phyloP scores from a whole-genome alignment of 116 monocot species.

The Posidonia oceanica region DNA sequence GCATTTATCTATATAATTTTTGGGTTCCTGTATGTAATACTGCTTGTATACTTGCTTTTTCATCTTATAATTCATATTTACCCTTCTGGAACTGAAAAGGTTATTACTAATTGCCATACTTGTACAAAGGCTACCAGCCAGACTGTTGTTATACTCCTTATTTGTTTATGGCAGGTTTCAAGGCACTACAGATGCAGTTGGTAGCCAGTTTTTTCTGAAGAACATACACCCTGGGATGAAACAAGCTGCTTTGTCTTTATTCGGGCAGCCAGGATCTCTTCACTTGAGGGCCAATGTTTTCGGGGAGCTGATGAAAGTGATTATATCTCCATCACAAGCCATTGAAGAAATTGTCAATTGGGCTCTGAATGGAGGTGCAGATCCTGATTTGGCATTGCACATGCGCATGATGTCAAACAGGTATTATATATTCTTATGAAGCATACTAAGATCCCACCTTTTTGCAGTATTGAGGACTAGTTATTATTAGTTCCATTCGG shows the following conservation, averaged over 20 bases:
- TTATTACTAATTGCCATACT: too few relatives aligned
- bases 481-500: too few relatives aligned
- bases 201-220: slow-evolving; percentile 80
- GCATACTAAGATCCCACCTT: too few relatives aligned
- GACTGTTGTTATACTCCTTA: too few relatives aligned
- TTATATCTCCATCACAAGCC: slow-evolving; percentile 51
- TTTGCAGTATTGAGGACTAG: too few relatives aligned
- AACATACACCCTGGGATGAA: slow-evolving; percentile 77
- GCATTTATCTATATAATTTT: too few relatives aligned
- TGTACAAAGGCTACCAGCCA: too few relatives aligned
- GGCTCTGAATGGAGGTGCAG: slow-evolving; percentile 49
- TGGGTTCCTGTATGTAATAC: too few relatives aligned
- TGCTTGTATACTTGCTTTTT: too few relatives aligned
- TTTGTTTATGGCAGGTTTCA: slow-evolving; percentile 49
- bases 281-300: slow-evolving; percentile 72
- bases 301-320: slow-evolving; percentile 74
- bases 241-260: slow-evolving; percentile 44
- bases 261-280: slow-evolving; percentile 42
- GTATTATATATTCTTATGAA: slow-evolving; percentile 15
- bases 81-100: too few relatives aligned
- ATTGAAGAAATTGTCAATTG: slow-evolving; percentile 53
- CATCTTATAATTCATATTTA: too few relatives aligned
- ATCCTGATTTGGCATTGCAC: slow-evolving; percentile 71
- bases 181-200: slow-evolving; percentile 85
- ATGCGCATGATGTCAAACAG: slow-evolving; percentile 93